A percentile compares a stretch with the other conserved stretches of the same genome.
Evolutionary conservation across 179 eudicot genomes (phyloP).

Genomic region (Beta lomatogona): DNA sequence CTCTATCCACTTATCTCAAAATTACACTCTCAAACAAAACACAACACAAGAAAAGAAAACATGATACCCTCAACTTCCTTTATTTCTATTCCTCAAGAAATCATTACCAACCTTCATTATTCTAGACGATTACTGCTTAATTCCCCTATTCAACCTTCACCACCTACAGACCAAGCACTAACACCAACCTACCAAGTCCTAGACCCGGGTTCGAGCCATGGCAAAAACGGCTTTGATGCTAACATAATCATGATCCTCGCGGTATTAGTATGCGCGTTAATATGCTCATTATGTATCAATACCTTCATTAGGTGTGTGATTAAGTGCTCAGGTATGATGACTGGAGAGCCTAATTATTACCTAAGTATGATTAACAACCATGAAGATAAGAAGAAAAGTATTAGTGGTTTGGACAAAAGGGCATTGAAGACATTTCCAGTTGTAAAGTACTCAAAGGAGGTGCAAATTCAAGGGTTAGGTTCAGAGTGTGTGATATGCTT

Average conservation of each 20-base stretch:
- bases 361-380: conserved; percentile 28
- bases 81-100: conserved; percentile 23
- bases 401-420: conserved; percentile 33
- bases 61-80: conserved; percentile 25
- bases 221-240: conserved; percentile 24
- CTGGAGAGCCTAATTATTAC: conserved; percentile 34
- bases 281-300: conserved; percentile 36
- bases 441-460: conserved; percentile 30
- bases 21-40: not conserved
- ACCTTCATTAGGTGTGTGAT: conserved; percentile 36
- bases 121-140: conserved; percentile 33
- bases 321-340: conserved; percentile 28
- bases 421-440: conserved; percentile 34
- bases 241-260: conserved; percentile 37
- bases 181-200: conserved; percentile 27
- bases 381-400: not conserved
- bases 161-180: conserved; percentile 19
- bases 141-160: conserved; percentile 27
- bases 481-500: conserved; percentile 39
- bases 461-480: conserved; percentile 22
- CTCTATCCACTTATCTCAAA: conserved; percentile 10
- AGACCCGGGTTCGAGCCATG: conserved; percentile 11
- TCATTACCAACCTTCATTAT: conserved; percentile 24
- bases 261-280: conserved; percentile 32
- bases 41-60: not conserved